These are phyloP conservation scores for Claviceps pazoutovae DNA, from an alignment of 2,329 filamentous ascomycete genomes.

Conservation along the genomic window DNA sequence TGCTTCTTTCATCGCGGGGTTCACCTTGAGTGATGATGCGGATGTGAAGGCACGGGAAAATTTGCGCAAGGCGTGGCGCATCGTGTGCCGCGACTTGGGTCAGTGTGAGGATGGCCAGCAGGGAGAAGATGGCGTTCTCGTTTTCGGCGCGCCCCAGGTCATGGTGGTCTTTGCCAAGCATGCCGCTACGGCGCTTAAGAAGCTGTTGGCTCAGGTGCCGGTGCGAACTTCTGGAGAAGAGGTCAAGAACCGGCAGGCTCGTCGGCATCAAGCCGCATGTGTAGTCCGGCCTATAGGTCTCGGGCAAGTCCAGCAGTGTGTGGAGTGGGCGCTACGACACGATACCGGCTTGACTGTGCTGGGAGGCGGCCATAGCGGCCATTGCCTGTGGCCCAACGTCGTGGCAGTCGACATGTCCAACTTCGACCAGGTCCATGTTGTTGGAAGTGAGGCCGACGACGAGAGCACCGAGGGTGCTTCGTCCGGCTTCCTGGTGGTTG, in stretches of 20 bases:
- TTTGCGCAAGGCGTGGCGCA: conserved; percentile 30
- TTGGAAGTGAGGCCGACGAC: conserved; percentile 7
- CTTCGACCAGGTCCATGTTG: conserved; percentile 36
- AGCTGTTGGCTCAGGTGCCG: conserved; percentile 30
- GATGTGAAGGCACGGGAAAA: conserved; percentile 16
- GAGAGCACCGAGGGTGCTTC: conserved; percentile 6
- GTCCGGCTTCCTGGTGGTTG: conserved; percentile 28
- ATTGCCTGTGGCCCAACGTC: conserved; percentile 38
- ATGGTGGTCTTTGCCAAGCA: conserved; percentile 35
- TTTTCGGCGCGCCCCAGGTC: conserved; percentile 33
- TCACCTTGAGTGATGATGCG: conserved; percentile 14
- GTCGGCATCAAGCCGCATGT: conserved; percentile 26
- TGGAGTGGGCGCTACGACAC: conserved; percentile 36
- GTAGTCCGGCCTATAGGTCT: conserved; percentile 31
- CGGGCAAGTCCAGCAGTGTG: conserved; percentile 37
- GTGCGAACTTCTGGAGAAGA: conserved; percentile 4
- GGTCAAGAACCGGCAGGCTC: conserved; percentile 40
- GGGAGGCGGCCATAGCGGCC: conserved; percentile 45
- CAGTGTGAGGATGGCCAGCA: conserved; percentile 21
- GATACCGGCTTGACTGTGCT: conserved; percentile 24
- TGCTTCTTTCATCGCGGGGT: conserved; percentile 37
- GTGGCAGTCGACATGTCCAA: conserved; percentile 44
- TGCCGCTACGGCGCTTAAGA: conserved; percentile 17
- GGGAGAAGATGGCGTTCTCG: conserved; percentile 17
- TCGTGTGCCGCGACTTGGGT: conserved; percentile 35